Evolutionary conservation across 371 early-diverging fungal species (phyloP).

Genomic region (Rhizopus microsporus): DNA sequence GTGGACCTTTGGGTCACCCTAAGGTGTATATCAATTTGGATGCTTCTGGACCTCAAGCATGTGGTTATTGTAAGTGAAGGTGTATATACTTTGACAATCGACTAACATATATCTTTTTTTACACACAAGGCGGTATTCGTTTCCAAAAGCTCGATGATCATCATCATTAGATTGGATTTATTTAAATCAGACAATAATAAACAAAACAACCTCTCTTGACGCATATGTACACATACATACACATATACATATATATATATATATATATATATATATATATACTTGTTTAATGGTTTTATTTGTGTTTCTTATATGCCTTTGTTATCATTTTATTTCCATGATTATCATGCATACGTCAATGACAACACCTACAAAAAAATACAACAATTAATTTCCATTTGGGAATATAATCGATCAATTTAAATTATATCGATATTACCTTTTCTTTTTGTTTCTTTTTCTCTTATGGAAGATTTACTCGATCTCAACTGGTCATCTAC

Average conservation of each 20-base stretch:
- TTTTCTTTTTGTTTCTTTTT: conserved; percentile 1
- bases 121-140: conserved; percentile 67
- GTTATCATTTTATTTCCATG: no score
- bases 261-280: no score
- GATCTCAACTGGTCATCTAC: conserved; percentile 39
- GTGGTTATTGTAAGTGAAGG: conserved; percentile 75
- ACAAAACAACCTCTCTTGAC: no score
- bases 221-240: no score
- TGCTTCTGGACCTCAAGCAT: conserved; percentile 70
- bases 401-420: neutral
- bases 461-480: conserved; percentile 41
- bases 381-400: no score
- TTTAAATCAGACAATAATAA: neutral
- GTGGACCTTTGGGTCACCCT: conserved; percentile 92
- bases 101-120: conserved; percentile 8
- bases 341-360: no score
- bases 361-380: no score
- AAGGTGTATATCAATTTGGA: conserved; percentile 93
- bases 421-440: neutral
- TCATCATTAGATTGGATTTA: conserved; percentile 43
- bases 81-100: neutral
- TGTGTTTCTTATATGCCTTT: no score
- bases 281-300: no score
- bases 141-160: conserved; percentile 66
- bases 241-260: no score